These are phyloP conservation scores for Phytophthora syringae DNA, from an alignment of 352 stramenopile species.

Conservation along the genomic window DNA sequence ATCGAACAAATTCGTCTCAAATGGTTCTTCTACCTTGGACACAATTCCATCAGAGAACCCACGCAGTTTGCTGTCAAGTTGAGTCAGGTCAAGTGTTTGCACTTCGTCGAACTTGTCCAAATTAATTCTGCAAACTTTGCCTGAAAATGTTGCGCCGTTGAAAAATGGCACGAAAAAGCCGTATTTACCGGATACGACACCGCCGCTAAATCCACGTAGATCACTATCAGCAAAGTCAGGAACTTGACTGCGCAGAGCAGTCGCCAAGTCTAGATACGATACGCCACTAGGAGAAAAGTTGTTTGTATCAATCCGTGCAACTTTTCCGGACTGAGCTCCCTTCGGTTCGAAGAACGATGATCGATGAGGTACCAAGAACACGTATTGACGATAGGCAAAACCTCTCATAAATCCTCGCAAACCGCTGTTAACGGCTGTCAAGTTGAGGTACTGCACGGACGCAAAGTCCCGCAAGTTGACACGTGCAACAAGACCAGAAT, in stretches of 20 bases:
- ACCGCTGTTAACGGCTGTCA: constrained; percentile 52
- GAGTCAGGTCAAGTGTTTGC: constrained; percentile 70
- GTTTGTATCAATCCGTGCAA: constrained; percentile 74
- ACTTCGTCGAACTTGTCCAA: constrained; percentile 83
- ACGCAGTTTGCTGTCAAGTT: constrained; percentile 47
- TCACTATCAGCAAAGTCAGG: constrained; percentile 64
- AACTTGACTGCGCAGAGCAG: constrained; percentile 66
- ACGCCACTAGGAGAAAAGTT: constrained; percentile 63
- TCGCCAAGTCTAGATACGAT: constrained; percentile 60
- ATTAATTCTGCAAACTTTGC: constrained; percentile 82
- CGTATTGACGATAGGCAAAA: constrained; percentile 79
- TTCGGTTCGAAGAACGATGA: constrained; percentile 33
- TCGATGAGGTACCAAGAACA: constrained; percentile 71
- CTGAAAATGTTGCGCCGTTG: constrained; percentile 66
- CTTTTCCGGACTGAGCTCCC: constrained; percentile 58
- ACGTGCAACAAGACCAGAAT: constrained; percentile 65
- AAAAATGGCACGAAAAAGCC: constrained; percentile 85
- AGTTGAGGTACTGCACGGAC: constrained; percentile 55
- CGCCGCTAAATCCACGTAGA: constrained; percentile 71
- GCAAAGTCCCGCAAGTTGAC: constrained; percentile 73
- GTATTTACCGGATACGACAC: constrained; percentile 79
- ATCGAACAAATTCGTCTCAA: constrained; percentile 67
- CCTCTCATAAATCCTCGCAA: constrained; percentile 72
- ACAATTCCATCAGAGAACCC: constrained; percentile 64
- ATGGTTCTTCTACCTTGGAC: constrained; percentile 47